Evolutionary conservation across 192 early-diverging fungal species (phyloP), one percentile per base, ranked within the genome.

Genomic region (Entrophospora sp.): DNA sequence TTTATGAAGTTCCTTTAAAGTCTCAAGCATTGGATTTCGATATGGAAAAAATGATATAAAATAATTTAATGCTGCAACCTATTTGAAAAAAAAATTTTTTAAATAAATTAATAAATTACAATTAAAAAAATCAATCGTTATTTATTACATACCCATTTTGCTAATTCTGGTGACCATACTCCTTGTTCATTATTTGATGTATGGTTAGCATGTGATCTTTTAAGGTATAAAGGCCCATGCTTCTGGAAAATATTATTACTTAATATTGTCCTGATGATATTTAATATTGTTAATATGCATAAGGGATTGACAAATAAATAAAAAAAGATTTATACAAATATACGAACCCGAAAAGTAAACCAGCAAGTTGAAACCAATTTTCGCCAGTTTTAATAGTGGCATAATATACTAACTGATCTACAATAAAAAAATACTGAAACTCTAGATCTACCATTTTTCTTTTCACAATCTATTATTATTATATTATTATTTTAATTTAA

Each of bases 321-420:
- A 13, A 58, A 61, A 31, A 30, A 38, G 16, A 28, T 28, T 7
- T n/a, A 34, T 38, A 44, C 4, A 43, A 16, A 30, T 14, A 24
- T 14, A 71, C 55, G 44, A 73, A 87, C 82, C 74, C 80, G 61
- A 91, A 91, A 16, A 91, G 61, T 13, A 91, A 55, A 24, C 75
- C 77, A 1, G 87, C 87, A 28, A 90, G 62, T 48, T 87, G 80
- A 35, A 88, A 74, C 73, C 83, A 91, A 61, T 79, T 81, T 45
- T 90, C 86, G 0, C 84, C 78, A 10, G 83, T 86, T 60, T 90
- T 87, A 37, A 86, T 81, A 1, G 89, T 90, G n/a, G 83, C 83
- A 72, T 83, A 89, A 43, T 87, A 84, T 28, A 89, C 79, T 16
- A 91, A 70, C 64, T 91, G 83, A 71, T 91, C 87, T 2, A 90